Conservation (phyloP, 225 moss, liverwort and hornwort species). For the Sphagnum tenellum region DNA sequence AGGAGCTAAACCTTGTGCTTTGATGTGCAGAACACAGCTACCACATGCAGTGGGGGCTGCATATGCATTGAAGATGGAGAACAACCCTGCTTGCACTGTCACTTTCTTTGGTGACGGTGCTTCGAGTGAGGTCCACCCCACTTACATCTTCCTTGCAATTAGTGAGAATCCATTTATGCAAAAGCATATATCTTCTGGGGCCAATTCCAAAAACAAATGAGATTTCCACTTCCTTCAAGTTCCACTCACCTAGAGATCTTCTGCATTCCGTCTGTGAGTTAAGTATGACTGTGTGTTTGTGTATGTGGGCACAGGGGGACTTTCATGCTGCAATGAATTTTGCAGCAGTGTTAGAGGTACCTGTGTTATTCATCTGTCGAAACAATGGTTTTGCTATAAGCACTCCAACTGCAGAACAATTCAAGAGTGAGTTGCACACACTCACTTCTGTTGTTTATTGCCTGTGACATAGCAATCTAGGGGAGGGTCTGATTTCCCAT, state of each 20-base stretch:
- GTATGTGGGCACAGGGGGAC: conserved; percentile 56
- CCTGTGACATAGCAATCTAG: too few relatives aligned
- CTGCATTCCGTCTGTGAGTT: too few relatives aligned
- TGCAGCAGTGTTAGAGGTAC: conserved; percentile 76
- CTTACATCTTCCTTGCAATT: background rate
- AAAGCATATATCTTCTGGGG: too few relatives aligned
- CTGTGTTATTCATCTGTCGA: conserved; percentile 80
- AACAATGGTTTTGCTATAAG: conserved; percentile 99
- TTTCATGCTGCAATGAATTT: conserved; percentile 95
- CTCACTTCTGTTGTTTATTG: background rate
- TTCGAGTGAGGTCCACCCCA: conserved; percentile 61
- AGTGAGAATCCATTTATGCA: too few relatives aligned
- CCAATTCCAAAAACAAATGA: too few relatives aligned
- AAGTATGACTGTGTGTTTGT: too few relatives aligned
- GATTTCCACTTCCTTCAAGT: too few relatives aligned
- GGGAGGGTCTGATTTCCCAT: too few relatives aligned
- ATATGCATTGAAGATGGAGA: conserved; percentile 78
- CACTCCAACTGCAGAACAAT: conserved; percentile 81
- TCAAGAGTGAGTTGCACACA: conserved; percentile 50
- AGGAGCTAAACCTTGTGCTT: background rate
- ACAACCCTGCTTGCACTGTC: conserved; percentile 50
- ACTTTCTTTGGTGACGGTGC: conserved; percentile 92
- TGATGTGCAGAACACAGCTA: conserved; percentile 75
- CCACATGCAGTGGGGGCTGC: conserved; percentile 99
- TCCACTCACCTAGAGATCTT: too few relatives aligned